Conservation (phyloP, 768 basidiomycete genomes). For the Termitomyces sp. region DNA sequence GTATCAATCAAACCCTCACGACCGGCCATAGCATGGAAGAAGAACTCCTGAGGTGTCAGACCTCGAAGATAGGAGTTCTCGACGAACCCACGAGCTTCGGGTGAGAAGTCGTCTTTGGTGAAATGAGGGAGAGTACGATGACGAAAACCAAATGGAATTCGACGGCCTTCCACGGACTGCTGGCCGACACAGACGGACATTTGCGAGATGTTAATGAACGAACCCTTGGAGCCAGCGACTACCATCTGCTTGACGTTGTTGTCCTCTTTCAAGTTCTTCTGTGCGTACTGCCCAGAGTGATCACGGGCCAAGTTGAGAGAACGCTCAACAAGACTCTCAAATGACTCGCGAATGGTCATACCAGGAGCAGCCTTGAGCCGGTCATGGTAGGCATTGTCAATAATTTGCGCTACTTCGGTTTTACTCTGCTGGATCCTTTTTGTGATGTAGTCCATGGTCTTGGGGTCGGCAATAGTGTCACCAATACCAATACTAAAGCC, state of each 20-base stretch:
- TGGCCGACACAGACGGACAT: constrained; percentile 99
- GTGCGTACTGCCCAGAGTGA: constrained; percentile 91
- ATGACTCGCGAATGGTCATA: constrained; percentile 99
- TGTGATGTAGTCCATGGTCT: constrained; percentile 85
- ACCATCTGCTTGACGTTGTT: constrained; percentile 99
- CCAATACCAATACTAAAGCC: constrained; percentile 99
- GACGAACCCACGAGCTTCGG: constrained; percentile 96
- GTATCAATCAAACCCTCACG: constrained; percentile 99
- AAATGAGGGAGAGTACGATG: constrained; percentile 97
- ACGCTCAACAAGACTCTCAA: constrained; percentile 88
- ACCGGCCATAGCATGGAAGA: constrained; percentile 99
- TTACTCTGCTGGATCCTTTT: constrained; percentile 80
- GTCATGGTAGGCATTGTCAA: constrained; percentile 82
- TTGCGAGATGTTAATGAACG: constrained; percentile 99
- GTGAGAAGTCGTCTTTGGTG: constrained; percentile 97
- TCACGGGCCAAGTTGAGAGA: constrained; percentile 95
- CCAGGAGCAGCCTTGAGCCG: constrained; percentile 86
- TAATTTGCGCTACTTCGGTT: constrained; percentile 68
- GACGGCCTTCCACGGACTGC: constrained; percentile 96
- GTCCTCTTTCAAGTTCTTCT: constrained; percentile 95
- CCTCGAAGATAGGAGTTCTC: constrained; percentile 98
- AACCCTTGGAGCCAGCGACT: constrained; percentile 97
- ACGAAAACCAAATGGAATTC: constrained; percentile 96
- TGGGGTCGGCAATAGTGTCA: constrained; percentile 91
- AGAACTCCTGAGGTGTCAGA: constrained; percentile 96